phyloP scores from a whole-genome alignment of 441 rosid genomes.

The Pelargonium australe region DNA sequence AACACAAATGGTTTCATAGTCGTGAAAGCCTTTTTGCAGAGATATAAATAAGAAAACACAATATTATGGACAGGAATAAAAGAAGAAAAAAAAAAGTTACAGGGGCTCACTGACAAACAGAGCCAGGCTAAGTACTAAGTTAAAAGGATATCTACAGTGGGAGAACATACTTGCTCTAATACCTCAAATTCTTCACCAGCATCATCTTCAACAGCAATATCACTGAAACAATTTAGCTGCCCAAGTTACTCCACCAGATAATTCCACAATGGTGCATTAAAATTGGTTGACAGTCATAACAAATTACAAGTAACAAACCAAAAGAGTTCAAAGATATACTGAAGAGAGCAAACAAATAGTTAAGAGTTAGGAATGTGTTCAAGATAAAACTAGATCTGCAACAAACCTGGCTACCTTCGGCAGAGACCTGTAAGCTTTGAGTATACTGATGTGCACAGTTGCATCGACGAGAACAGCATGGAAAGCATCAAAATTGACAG shows the following conservation, averaged over 20 bases:
- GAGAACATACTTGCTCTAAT: slow-evolving; percentile 49
- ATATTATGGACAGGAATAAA: neutral
- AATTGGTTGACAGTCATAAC: neutral
- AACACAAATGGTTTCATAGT: too few relatives aligned
- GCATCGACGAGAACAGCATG: slow-evolving; percentile 78
- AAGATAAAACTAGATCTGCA: slow-evolving; percentile 17
- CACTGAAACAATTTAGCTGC: slow-evolving; percentile 41
- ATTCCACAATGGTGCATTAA: slow-evolving; percentile 4
- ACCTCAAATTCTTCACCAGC: slow-evolving; percentile 32
- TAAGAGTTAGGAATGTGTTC: neutral
- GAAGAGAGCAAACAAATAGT: neutral
- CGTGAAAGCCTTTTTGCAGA: too few relatives aligned
- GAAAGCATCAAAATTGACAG: slow-evolving; percentile 74
- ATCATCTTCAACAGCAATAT: slow-evolving; percentile 28
- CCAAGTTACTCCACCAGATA: slow-evolving; percentile 16
- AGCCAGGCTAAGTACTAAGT: neutral
- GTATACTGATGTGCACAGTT: slow-evolving; percentile 61
- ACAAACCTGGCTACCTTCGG: slow-evolving; percentile 57
- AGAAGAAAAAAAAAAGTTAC: neutral
- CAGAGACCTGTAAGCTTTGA: slow-evolving; percentile 34
- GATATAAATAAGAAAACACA: neutral
- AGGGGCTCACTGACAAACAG: neutral
- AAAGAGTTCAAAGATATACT: neutral
- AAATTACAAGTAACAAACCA: neutral
- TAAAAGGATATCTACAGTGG: neutral